phyloP scores from a whole-genome alignment of 2,329 filamentous ascomycete species.

The Alternaria ethzedia region DNA sequence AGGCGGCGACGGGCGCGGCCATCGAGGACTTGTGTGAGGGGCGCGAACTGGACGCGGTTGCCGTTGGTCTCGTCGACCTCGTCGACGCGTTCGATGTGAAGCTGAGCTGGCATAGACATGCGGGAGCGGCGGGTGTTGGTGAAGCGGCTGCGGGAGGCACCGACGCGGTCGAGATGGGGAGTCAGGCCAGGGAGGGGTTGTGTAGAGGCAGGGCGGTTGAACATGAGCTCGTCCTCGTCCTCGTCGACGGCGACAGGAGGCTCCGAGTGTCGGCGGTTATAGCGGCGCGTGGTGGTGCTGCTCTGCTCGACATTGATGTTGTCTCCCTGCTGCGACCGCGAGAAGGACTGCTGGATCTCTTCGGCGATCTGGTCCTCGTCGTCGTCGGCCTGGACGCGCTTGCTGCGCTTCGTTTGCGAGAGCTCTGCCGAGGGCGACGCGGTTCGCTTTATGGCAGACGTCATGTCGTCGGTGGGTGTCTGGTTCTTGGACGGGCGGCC shows the following conservation, averaged over 20 bases:
- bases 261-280: constrained; percentile 44
- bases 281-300: constrained; percentile 25
- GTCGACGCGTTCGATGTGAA: constrained; percentile 34
- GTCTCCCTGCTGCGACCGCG: constrained; percentile 31
- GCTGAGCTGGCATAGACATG: constrained; percentile 46
- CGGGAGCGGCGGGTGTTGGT: constrained; percentile 36
- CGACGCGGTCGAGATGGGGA: constrained; percentile 40
- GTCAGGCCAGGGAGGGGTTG: constrained; percentile 40
- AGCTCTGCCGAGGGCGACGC: constrained; percentile 35
- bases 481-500: constrained; percentile 37
- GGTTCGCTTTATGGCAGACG: constrained; percentile 33
- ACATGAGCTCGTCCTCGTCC: constrained; percentile 22
- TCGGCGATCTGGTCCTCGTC: constrained; percentile 41
- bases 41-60: constrained; percentile 43
- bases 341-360: constrained; percentile 41
- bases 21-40: constrained; percentile 42
- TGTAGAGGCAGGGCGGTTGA: constrained; percentile 27
- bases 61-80: constrained; percentile 26
- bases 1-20: constrained; percentile 47
- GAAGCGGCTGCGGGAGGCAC: constrained; percentile 32
- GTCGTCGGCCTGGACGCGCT: constrained; percentile 38
- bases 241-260: constrained; percentile 31
- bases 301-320: constrained; percentile 20
- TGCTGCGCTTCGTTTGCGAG: constrained; percentile 41
- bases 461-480: constrained; percentile 26